Evolutionary conservation across 1,284 basidiomycete genomes (phyloP).

Genomic region (Sporisorium reilianum): DNA sequence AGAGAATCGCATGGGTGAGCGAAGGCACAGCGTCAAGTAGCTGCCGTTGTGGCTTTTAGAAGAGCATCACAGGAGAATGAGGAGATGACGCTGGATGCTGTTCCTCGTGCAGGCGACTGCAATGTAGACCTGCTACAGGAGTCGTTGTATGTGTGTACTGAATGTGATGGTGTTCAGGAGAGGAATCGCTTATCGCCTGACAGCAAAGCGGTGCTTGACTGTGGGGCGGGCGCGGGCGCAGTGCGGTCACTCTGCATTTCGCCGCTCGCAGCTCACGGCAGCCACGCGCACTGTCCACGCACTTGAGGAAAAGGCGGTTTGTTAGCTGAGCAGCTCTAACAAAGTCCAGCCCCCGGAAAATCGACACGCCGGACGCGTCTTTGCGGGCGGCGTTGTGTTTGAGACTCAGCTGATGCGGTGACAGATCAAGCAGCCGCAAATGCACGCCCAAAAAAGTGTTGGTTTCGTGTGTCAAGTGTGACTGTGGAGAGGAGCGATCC

Average conservation of each 20-base stretch:
- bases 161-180: too few species aligned
- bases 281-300: too few species aligned
- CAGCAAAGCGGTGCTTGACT: neutral
- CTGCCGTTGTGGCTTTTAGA: neutral
- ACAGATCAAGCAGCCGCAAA: neutral
- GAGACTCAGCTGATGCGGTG: neutral
- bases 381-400: neutral
- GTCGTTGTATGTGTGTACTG: neutral
- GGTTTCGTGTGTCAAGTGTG: conserved; percentile 11
- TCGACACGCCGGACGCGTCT: neutral
- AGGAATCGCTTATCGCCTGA: neutral
- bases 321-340: neutral
- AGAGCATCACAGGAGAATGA: neutral
- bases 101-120: neutral
- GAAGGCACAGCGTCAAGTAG: neutral
- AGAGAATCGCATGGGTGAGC: neutral
- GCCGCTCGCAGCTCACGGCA: too few species aligned
- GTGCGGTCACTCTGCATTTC: neutral
- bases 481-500: conserved; percentile 5
- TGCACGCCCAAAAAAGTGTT: conserved; percentile 11
- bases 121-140: neutral
- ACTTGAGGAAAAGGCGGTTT: too few species aligned
- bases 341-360: too few species aligned
- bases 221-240: conserved; percentile 4
- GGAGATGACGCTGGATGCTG: conserved; percentile 2